Evolutionary conservation across 371 early-diverging fungal genomes (phyloP).

Genomic region (Entomophthora muscae): DNA sequence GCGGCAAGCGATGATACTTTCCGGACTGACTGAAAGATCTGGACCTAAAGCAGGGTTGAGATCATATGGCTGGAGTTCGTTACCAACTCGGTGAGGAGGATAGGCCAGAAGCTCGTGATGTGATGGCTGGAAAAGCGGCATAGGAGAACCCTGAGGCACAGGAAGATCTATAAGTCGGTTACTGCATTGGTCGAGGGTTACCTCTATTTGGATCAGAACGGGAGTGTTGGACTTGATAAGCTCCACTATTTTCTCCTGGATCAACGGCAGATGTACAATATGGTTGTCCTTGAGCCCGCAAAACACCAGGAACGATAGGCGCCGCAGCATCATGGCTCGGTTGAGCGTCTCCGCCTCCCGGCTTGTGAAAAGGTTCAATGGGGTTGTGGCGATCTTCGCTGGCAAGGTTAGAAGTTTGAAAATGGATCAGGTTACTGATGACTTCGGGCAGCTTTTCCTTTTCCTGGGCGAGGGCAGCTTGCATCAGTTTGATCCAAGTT

Average conservation of each 20-base stretch:
- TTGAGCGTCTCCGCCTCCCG: constrained; percentile 58
- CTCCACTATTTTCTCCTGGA: constrained; percentile 83
- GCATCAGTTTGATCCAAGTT: constrained; percentile 49
- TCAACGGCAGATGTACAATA: constrained; percentile 49
- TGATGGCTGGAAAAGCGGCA: constrained; percentile 59
- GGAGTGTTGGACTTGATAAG: constrained; percentile 46
- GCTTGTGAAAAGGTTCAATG: constrained; percentile 61
- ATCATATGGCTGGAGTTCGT: constrained; percentile 1
- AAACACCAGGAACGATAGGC: constrained; percentile 63
- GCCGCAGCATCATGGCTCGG: constrained; percentile 45
- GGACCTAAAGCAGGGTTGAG: not conserved
- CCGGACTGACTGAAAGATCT: constrained; percentile 1
- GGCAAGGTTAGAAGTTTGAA: not conserved
- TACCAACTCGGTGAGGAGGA: constrained; percentile 72
- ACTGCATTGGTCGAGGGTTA: constrained; percentile 8
- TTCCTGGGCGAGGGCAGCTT: constrained; percentile 42
- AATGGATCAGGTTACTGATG: constrained; percentile 18
- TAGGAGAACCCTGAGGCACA: constrained; percentile 64
- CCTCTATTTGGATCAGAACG: constrained; percentile 57
- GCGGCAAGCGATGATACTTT: constrained; percentile 3
- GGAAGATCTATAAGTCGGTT: constrained; percentile 29
- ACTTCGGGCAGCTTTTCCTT: constrained; percentile 54
- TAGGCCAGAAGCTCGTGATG: constrained; percentile 77
- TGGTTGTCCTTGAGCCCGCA: constrained; percentile 62
- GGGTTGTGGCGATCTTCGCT: constrained; percentile 34